These are phyloP conservation scores for Phytopythium montanum DNA, from an alignment of 352 stramenopile genomes.

Conservation along the genomic window DNA sequence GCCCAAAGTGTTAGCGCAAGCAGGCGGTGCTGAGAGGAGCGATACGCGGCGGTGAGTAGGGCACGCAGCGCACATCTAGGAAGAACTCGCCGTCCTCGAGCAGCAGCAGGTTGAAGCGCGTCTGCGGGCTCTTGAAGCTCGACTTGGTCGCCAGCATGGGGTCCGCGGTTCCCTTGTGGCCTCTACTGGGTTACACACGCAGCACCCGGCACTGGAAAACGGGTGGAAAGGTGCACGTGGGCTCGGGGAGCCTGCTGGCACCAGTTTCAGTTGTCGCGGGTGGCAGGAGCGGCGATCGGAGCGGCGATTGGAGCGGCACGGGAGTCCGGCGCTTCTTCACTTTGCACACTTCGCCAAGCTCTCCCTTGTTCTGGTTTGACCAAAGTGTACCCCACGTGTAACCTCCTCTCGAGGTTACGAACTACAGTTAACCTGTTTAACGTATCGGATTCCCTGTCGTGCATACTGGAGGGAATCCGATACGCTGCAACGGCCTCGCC, in stretches of 20 bases:
- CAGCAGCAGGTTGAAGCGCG: constrained; percentile 91
- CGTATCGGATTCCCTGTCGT: no score
- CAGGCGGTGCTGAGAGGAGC: background rate
- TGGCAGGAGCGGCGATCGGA: background rate
- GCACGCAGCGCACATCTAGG: constrained; percentile 70
- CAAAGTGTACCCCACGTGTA: no score
- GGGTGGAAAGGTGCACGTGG: background rate
- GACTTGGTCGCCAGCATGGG: constrained; percentile 39
- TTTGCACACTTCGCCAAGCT: no score
- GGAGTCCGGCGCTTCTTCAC: background rate
- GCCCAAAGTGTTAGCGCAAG: background rate
- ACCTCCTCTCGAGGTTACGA: no score
- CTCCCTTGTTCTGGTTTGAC: no score
- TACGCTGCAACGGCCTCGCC: no score
- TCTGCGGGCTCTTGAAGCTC: constrained; percentile 46
- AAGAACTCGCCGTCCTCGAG: constrained; percentile 95
- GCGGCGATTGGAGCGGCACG: background rate
- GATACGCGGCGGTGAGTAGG: background rate
- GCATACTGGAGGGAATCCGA: no score
- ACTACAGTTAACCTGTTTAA: no score
- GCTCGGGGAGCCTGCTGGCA: background rate
- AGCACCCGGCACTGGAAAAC: background rate
- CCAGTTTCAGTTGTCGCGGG: background rate
- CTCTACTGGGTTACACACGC: background rate
- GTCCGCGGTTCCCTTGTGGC: background rate